A percentile compares a stretch with the other conserved stretches of the same genome.
These are phyloP conservation scores for Clonostachys rhizophaga DNA, from an alignment of 2,329 filamentous ascomycete genomes.

Conservation along the genomic window DNA sequence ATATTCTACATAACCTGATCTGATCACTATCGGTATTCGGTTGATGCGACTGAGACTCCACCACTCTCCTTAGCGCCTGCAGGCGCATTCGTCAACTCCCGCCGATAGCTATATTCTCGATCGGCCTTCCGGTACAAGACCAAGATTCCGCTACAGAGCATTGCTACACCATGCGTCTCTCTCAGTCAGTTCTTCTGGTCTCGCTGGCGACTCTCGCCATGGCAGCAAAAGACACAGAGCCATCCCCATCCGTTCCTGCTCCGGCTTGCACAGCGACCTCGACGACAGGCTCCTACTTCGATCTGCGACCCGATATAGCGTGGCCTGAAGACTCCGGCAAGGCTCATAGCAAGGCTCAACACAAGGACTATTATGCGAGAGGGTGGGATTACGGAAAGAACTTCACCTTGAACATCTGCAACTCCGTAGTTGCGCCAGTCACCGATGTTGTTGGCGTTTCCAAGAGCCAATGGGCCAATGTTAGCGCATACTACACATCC, in stretches of 20 bases:
- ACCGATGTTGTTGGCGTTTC: slow-evolving; percentile 61
- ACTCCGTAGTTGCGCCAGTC: slow-evolving; percentile 64
- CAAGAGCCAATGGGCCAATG: slow-evolving; percentile 59
- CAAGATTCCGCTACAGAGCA: background rate
- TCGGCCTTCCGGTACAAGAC: background rate
- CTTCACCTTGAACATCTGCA: slow-evolving; percentile 82
- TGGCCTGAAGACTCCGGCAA: slow-evolving; percentile 35
- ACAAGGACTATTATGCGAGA: slow-evolving; percentile 55
- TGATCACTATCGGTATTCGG: too few relatives aligned
- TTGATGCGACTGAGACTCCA: too few relatives aligned
- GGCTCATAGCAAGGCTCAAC: slow-evolving; percentile 31
- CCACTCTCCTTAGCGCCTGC: too few relatives aligned
- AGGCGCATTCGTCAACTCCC: too few relatives aligned
- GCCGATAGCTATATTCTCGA: background rate
- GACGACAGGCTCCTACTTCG: slow-evolving; percentile 54
- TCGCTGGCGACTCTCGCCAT: slow-evolving; percentile 26
- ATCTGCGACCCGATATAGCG: slow-evolving; percentile 51
- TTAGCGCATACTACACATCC: slow-evolving; percentile 72
- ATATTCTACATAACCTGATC: background rate
- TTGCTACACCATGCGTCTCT: background rate
- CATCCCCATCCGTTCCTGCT: slow-evolving; percentile 34
- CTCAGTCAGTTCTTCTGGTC: slow-evolving; percentile 7
- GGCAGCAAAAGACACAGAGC: slow-evolving; percentile 21
- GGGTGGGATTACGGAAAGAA: slow-evolving; percentile 77
- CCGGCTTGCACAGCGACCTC: slow-evolving; percentile 53